Evolutionary conservation across 1,139 yeast species (phyloP).

Genomic region (Pichiaceae sp.): DNA sequence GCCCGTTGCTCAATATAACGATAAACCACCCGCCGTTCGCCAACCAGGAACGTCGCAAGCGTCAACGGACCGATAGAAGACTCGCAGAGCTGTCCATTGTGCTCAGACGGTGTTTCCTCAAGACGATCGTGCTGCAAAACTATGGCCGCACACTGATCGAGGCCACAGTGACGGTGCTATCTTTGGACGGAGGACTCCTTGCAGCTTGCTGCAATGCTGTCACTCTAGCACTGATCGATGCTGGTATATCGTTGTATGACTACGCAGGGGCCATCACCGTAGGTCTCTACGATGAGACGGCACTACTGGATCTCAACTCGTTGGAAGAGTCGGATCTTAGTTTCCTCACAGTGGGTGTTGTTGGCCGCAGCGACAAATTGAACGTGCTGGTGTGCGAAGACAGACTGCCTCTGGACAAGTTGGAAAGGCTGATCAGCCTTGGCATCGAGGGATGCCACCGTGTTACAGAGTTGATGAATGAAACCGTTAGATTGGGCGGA

Average conservation of each 20-base stretch:
- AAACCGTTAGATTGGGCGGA: conserved; percentile 52
- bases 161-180: conserved; percentile 65
- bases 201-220: conserved; percentile 81
- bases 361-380: conserved; percentile 75
- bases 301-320: conserved; percentile 73
- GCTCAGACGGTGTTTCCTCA: conserved; percentile 71
- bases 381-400: conserved; percentile 72
- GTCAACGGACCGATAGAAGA: conserved; percentile 57
- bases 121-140: conserved; percentile 64
- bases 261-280: conserved; percentile 76
- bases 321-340: conserved; percentile 82
- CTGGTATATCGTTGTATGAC: conserved; percentile 93
- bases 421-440: conserved; percentile 71
- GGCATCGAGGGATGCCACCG: conserved; percentile 88
- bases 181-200: conserved; percentile 86
- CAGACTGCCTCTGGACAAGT: conserved; percentile 72
- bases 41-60: conserved; percentile 65
- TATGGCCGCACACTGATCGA: conserved; percentile 80
- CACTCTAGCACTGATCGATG: conserved; percentile 85
- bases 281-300: conserved; percentile 61
- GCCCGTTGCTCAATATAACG: conserved; percentile 42
- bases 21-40: conserved; percentile 77
- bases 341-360: conserved; percentile 70
- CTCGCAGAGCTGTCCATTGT: conserved; percentile 69
- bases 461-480: conserved; percentile 79